A percentile compares a stretch with the other conserved stretches of the same genome.
These are phyloP conservation scores for Vanderwaltozyma tropicalis DNA, from an alignment of 805 yeast species.

Conservation along the genomic window DNA sequence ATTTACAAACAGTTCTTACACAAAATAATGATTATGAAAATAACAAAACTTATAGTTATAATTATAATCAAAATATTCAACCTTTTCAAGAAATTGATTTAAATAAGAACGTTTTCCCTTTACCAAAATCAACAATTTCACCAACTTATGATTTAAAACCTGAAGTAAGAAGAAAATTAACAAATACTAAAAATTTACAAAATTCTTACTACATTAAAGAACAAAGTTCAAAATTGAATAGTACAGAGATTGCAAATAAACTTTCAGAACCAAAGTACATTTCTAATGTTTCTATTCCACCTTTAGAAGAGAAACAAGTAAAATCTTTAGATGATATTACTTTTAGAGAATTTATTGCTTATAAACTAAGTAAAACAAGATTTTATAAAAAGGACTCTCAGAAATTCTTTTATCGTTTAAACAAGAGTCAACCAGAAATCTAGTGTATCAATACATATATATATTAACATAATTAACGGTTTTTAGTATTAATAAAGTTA, in stretches of 20 bases:
- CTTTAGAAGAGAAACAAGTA: no score
- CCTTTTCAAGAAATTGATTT: not conserved
- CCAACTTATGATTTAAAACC: slow-evolving; percentile 1
- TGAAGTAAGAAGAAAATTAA: no score
- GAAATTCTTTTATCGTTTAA: not conserved
- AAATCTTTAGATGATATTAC: slow-evolving; percentile 2
- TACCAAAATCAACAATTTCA: slow-evolving; percentile 1
- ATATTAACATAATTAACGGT: no score
- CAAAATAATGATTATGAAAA: no score
- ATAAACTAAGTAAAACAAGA: not conserved
- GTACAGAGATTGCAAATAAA: not conserved
- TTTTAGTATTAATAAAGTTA: no score
- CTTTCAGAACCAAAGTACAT: not conserved
- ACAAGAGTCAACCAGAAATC: no score
- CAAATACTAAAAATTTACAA: no score
- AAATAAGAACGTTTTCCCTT: not conserved
- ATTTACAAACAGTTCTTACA: not conserved
- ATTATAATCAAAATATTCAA: no score
- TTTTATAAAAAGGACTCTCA: not conserved
- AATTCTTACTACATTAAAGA: no score
- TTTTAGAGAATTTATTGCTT: slow-evolving; percentile 1
- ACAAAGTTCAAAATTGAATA: no score
- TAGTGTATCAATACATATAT: no score
- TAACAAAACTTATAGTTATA: not conserved
- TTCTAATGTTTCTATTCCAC: no score